Conservation (phyloP, 129 eudicot genomes). For the Flaveria brownii region DNA sequence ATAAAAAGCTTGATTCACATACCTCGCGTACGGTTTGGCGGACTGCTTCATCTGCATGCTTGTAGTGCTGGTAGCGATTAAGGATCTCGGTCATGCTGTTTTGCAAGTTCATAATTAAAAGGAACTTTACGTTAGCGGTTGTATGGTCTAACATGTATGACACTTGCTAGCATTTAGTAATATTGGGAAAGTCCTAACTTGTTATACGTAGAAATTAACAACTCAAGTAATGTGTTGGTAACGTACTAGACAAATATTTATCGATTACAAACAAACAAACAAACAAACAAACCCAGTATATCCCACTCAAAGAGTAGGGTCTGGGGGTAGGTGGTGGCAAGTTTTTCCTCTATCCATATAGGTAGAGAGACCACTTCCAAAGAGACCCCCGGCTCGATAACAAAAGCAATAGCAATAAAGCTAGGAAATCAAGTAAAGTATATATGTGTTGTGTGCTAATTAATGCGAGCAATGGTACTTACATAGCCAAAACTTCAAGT, state of each 20-base stretch:
- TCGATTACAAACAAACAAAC: background rate
- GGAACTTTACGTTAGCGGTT: background rate
- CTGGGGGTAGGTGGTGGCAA: no score
- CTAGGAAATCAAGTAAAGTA: no score
- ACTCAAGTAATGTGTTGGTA: background rate
- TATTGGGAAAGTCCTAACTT: background rate
- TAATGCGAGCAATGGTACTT: background rate
- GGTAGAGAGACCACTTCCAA: no score
- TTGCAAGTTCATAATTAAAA: conserved; percentile 6
- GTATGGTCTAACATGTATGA: background rate
- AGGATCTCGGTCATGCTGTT: conserved; percentile 19
- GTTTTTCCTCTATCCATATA: no score
- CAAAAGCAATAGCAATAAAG: no score
- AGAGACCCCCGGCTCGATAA: no score
- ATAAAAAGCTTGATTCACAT: background rate
- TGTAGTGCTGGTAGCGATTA: conserved; percentile 17
- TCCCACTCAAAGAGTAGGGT: no score
- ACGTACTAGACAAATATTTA: background rate
- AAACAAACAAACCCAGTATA: no score
- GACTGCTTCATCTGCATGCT: conserved; percentile 22
- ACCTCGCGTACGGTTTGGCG: conserved; percentile 2
- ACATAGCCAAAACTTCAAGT: background rate
- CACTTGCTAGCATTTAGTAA: background rate
- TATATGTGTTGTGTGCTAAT: no score
- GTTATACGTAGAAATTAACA: background rate